Evolutionary conservation across 257 asterid genomes (phyloP).

Genomic region (Solanum appendiculatum): DNA sequence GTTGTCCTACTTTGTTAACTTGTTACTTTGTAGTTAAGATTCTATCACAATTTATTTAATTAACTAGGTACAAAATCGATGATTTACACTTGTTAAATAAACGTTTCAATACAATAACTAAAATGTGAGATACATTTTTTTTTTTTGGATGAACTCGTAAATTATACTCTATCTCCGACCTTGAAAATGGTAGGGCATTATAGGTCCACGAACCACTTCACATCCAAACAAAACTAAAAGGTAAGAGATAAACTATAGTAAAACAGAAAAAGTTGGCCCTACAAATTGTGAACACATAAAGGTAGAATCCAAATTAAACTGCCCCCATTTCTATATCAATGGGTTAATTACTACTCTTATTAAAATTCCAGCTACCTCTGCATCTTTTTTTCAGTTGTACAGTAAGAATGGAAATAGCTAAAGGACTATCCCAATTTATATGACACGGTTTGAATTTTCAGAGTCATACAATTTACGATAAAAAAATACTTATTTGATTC

Average conservation of each 20-base stretch:
- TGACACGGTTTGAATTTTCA: accelerated
- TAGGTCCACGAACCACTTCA: neutral
- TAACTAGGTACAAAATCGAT: neutral
- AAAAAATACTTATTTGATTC: accelerated
- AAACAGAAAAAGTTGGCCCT: neutral
- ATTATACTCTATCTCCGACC: neutral
- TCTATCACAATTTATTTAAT: neutral
- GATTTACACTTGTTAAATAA: no score
- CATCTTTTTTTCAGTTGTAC: neutral
- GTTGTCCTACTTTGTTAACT: no score
- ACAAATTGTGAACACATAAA: neutral
- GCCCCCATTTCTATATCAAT: neutral
- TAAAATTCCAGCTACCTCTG: neutral
- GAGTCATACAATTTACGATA: no score
- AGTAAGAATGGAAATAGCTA: neutral
- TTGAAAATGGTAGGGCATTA: neutral
- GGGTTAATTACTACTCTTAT: neutral
- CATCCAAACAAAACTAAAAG: neutral
- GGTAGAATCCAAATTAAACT: neutral
- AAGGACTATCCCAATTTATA: neutral
- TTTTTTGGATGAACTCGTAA: neutral
- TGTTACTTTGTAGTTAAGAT: no score
- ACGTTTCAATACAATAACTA: no score
- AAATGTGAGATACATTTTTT: neutral
- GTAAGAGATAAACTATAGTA: neutral